Percentiles rank a stretch among this genome's conserved stretches.
Evolutionary conservation across 2,329 filamentous ascomycete species (phyloP).

Genomic region (Fusarium sterilihyphosum): DNA sequence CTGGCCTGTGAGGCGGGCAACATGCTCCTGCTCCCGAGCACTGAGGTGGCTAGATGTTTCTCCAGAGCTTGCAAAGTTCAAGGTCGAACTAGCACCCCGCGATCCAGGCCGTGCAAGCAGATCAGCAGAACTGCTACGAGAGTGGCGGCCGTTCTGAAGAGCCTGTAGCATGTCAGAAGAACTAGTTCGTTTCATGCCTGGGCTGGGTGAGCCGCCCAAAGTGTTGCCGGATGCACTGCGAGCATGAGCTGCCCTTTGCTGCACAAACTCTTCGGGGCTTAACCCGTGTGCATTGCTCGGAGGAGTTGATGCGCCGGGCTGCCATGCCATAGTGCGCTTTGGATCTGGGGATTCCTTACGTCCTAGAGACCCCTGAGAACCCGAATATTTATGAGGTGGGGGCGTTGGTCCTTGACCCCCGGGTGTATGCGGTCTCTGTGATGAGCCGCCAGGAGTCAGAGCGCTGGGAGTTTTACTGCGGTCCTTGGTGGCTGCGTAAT

Average conservation of each 20-base stretch:
- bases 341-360: conserved; percentile 63
- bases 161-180: conserved; percentile 51
- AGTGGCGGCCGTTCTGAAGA: conserved; percentile 45
- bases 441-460: conserved; percentile 11
- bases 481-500: conserved; percentile 61
- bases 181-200: conserved; percentile 51
- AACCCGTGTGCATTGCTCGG: conserved; percentile 63
- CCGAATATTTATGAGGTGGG: conserved; percentile 35
- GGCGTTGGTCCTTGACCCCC: conserved; percentile 40
- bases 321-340: conserved; percentile 79
- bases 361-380: conserved; percentile 48
- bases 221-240: conserved; percentile 66
- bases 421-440: conserved; percentile 48
- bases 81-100: conserved; percentile 63
- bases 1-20: conserved; percentile 82
- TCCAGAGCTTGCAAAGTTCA: conserved; percentile 57
- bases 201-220: conserved; percentile 41
- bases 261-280: conserved; percentile 84
- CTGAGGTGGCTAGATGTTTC: conserved; percentile 70
- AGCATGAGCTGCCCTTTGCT: conserved; percentile 75
- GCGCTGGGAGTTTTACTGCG: conserved; percentile 45
- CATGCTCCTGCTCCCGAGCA: conserved; percentile 86
- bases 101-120: conserved; percentile 65
- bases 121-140: conserved; percentile 57
- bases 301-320: conserved; percentile 70